Evolutionary conservation across 352 stramenopile genomes (phyloP).

Genomic region (Phytophthora sansomeana): DNA sequence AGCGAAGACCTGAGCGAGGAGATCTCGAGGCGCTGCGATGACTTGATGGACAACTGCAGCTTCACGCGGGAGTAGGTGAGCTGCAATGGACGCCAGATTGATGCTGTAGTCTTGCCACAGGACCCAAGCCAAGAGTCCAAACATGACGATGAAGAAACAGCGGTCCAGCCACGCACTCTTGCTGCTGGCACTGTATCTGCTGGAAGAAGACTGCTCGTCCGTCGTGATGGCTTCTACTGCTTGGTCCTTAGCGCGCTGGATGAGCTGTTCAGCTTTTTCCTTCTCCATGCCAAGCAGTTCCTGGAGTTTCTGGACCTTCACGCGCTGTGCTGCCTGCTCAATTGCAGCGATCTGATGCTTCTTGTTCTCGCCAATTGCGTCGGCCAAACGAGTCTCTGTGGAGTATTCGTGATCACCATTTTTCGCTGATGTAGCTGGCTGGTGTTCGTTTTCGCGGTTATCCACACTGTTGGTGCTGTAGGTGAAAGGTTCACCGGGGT

Average conservation of each 20-base stretch:
- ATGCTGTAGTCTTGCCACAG: constrained; percentile 66
- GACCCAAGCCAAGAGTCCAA: constrained; percentile 51
- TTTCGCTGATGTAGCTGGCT: not conserved
- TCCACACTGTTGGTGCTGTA: constrained; percentile 30
- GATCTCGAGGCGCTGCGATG: constrained; percentile 7
- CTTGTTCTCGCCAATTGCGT: not conserved
- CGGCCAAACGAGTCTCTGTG: not conserved
- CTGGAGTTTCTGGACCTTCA: constrained; percentile 68
- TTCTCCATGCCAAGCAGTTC: constrained; percentile 61
- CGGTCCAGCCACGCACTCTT: constrained; percentile 58
- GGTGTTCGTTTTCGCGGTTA: not conserved
- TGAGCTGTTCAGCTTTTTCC: constrained; percentile 47
- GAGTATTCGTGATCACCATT: not conserved
- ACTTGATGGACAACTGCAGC: constrained; percentile 50
- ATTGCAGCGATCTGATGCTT: constrained; percentile 39
- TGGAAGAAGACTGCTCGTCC: not conserved
- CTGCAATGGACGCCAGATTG: constrained; percentile 50
- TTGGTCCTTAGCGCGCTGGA: constrained; percentile 48
- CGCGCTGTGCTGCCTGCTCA: constrained; percentile 34
- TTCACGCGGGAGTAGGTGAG: constrained; percentile 58
- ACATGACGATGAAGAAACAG: constrained; percentile 47
- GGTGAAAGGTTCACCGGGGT: constrained; percentile 71
- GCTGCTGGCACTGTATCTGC: constrained; percentile 18
- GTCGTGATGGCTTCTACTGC: constrained; percentile 30
- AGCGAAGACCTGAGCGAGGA: constrained; percentile 9